Base-by-base conservation (phyloP, 192 early-diverging fungal genomes). In the Backusella mclennaniae region DNA sequence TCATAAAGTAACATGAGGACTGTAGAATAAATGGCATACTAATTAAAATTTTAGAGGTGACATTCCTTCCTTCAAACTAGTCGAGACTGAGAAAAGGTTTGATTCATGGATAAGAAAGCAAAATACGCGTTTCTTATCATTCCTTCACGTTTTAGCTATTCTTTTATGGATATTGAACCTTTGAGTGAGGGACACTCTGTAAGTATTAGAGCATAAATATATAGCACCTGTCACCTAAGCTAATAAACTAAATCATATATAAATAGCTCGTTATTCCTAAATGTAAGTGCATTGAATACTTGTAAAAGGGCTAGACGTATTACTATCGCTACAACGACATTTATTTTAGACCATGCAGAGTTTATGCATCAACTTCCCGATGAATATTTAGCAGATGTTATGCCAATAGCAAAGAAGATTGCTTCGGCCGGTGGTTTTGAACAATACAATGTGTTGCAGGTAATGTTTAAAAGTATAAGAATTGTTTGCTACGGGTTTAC, bases 321-420 rank as follows among this genome's bases (percentile, higher is more conserved):
- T 7, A 21, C 21, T 21, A 9, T 56, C 21, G 56, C 26, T 14
- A 63, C 56, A 23, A 29, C 9, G 31, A 29, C 56, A 63, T 71
- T 49, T 33, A 14, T 14, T 12, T 39, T 59, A 67, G 92, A 89
- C 68, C 97, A 99, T 73, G 93, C 95, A 66, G 90, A 97, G 80
- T 94, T 94, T 82, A 85, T 96, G 85, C 95, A 97, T 80, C 86
- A 99, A 85, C 79, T 99, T 31, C 92, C 95, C n/a, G 96, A 97
- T 74, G 92, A 93, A 75, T 89, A 85, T 69, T 84, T 99, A 78
- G 88, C 86, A 14, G 96, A 96, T 77, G 41, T 96, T 17, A 85
- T 97, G 76, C 95, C 95, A 17, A 83, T 93, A 17, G 95, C 95
- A 70, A 97, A 96, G 86, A 93, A 93, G 82, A 89, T 98, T 69